A percentile compares a stretch with the other conserved stretches of the same genome.
phyloP scores from a whole-genome alignment of 257 asterid species.

The Solanum lignicaule region DNA sequence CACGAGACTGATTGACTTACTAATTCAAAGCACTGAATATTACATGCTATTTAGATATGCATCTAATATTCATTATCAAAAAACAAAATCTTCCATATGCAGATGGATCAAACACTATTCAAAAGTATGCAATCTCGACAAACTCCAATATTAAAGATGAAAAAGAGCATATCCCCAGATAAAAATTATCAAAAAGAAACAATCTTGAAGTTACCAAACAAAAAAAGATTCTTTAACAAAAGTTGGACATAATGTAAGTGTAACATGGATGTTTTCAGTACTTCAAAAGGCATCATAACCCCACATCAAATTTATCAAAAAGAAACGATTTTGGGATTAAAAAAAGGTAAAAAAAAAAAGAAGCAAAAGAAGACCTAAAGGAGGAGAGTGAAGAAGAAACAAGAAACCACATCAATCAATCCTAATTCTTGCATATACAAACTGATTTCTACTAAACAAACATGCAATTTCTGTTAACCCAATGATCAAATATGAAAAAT shows the following conservation, averaged over 20 bases:
- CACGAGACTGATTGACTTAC: background rate
- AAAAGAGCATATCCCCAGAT: background rate
- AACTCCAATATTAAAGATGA: background rate
- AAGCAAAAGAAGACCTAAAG: conserved; percentile 29
- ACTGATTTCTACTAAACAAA: background rate
- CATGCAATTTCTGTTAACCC: background rate
- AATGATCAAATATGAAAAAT: background rate
- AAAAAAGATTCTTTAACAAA: background rate
- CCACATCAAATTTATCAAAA: background rate
- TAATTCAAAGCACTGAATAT: background rate
- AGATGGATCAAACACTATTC: background rate
- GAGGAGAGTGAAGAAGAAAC: conserved; percentile 49
- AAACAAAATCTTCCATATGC: background rate
- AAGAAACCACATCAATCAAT: conserved; percentile 53
- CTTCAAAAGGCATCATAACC: background rate
- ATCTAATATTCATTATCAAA: background rate
- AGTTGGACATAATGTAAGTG: background rate
- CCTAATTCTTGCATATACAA: background rate
- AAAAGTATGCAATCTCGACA: background rate
- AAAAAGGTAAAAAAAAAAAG: background rate
- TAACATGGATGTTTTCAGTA: background rate
- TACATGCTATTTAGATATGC: background rate
- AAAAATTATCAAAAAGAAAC: background rate
- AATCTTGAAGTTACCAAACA: background rate
- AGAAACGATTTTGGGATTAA: background rate